phyloP scores from a whole-genome alignment of 805 yeast genomes.

The Candida cerambycidarum region DNA sequence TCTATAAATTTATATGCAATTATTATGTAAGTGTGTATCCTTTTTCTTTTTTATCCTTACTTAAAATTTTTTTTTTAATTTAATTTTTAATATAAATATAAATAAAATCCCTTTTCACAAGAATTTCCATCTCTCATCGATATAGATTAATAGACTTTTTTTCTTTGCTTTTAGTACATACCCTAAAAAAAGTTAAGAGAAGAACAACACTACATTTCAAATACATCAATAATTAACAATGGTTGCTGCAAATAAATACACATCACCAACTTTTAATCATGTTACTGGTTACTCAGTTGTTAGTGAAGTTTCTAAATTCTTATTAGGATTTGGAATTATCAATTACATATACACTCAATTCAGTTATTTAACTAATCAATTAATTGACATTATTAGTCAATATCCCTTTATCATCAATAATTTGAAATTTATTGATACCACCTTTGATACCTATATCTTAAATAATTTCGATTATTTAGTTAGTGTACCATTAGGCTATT shows the following conservation, averaged over 20 bases:
- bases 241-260: slow-evolving; percentile 19
- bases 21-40: slow-evolving; percentile 4
- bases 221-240: background rate
- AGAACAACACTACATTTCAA: too few relatives aligned
- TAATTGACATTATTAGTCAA: slow-evolving; percentile 23
- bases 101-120: slow-evolving; percentile 5
- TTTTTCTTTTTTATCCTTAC: background rate
- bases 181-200: background rate
- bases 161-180: background rate
- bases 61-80: background rate
- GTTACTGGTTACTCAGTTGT: slow-evolving; percentile 32
- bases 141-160: slow-evolving; percentile 7
- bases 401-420: slow-evolving; percentile 19
- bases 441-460: slow-evolving; percentile 24
- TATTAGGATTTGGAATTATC: slow-evolving; percentile 27
- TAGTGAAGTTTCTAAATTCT: slow-evolving; percentile 19
- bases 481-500: slow-evolving; percentile 8
- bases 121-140: background rate
- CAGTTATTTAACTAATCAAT: slow-evolving; percentile 20
- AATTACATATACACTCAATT: slow-evolving; percentile 24
- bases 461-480: slow-evolving; percentile 20
- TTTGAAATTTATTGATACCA: slow-evolving; percentile 23
- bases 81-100: slow-evolving; percentile 3
- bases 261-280: slow-evolving; percentile 35
- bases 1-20: background rate